These are phyloP conservation scores for Holtermanniella nyarrowii DNA, from an alignment of 768 basidiomycete genomes.

Conservation along the genomic window DNA sequence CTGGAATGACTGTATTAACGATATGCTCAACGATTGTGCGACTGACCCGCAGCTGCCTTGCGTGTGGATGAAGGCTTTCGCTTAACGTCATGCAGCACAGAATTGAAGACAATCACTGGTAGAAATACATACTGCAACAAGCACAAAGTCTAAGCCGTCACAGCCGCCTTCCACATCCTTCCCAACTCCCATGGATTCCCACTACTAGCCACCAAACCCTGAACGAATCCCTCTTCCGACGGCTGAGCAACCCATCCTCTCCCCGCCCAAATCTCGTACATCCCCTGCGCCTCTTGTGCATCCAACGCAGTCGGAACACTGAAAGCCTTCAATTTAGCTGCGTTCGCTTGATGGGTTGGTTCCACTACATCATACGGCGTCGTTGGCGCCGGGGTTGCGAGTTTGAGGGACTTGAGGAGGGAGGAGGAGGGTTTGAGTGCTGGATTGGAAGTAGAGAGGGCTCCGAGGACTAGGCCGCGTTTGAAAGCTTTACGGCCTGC, in stretches of 20 bases:
- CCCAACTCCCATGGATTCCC: constrained; percentile 76
- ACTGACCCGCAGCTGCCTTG: too few relatives aligned
- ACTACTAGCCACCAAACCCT: constrained; percentile 63
- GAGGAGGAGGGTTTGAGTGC: constrained; percentile 54
- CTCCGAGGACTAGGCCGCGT: constrained; percentile 62
- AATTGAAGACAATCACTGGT: too few relatives aligned
- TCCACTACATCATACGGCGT: constrained; percentile 55
- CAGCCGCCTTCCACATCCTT: constrained; percentile 10
- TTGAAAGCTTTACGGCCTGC: constrained; percentile 57
- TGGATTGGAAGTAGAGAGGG: constrained; percentile 56
- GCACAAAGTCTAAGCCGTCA: constrained; percentile 6
- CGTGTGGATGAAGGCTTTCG: too few relatives aligned
- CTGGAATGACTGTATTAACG: too few relatives aligned
- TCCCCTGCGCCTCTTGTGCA: constrained; percentile 57
- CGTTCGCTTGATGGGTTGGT: constrained; percentile 48
- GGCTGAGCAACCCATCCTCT: constrained; percentile 46
- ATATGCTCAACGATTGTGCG: too few relatives aligned
- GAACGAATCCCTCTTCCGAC: constrained; percentile 63
- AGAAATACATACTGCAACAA: neutral
- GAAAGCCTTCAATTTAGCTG: constrained; percentile 49
- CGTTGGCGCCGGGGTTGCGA: constrained; percentile 44
- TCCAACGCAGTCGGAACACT: constrained; percentile 53
- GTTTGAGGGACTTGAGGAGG: constrained; percentile 53
- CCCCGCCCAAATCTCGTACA: constrained; percentile 65
- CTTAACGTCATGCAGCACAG: too few relatives aligned